A percentile compares a stretch with the other conserved stretches of the same genome.
Conservation (phyloP, 306 rosid genomes). For the Senna siamea region DNA sequence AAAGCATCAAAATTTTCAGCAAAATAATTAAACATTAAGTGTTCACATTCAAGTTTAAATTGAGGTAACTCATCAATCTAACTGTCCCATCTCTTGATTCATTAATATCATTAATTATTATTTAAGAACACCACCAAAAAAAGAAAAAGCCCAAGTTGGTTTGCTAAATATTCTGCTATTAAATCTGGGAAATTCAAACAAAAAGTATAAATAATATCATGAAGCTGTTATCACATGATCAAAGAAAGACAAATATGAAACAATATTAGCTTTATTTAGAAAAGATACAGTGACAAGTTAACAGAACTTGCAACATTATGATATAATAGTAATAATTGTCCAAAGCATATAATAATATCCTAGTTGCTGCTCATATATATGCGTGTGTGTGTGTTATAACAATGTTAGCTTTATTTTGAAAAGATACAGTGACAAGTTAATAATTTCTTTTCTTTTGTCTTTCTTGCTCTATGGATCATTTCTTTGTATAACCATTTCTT, state of each 20-base stretch:
- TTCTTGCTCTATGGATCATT: not conserved
- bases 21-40: not conserved
- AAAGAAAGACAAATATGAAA: not conserved
- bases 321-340: no score
- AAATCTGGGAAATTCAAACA: not conserved
- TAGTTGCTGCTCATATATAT: no score
- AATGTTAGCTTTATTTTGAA: not conserved
- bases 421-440: no score
- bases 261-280: not conserved
- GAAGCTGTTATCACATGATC: constrained; percentile 4
- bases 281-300: not conserved
- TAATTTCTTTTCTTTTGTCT: not conserved
- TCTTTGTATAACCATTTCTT: no score
- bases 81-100: not conserved
- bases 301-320: not conserved
- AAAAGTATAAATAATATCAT: not conserved
- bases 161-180: not conserved
- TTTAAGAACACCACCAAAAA: not conserved
- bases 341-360: not conserved
- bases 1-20: not conserved
- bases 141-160: not conserved
- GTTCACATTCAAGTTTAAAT: not conserved
- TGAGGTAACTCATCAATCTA: not conserved
- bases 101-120: not conserved
- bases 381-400: no score